Evolutionary conservation across 2,329 filamentous ascomycete species (phyloP), one percentile per base, ranked within the genome.

Genomic region (Apiospora koreana): DNA sequence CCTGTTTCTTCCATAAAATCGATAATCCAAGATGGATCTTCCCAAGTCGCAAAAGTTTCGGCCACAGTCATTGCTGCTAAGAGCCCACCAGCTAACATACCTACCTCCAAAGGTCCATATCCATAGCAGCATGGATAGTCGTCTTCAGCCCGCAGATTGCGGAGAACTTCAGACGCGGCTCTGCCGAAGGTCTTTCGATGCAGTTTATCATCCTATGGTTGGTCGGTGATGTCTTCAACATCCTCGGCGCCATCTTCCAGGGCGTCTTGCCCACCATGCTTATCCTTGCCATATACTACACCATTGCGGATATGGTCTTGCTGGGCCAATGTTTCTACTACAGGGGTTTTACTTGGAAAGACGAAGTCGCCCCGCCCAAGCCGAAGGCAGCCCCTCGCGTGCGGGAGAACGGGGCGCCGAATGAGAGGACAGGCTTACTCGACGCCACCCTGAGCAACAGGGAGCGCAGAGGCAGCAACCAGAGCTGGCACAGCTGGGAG

Each of bases 61-160:
- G 25, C 18, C 35, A 9, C 46, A n/a, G 28, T 68, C 7, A 43
- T 3, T 23, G 14, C 21, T 38, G 28, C 28, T 16, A 18, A 18
- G 41, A 50, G 58, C 28, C 62, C 31, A 69, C 23, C 38, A 18
- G 35, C 28, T 43, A 65, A 41, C 46, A 38, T n/a, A 9, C 9
- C n/a, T 14, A 62, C 31, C 50, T 62, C 42, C 76, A 65, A 71
- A 94, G 95, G 45, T 97, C 95, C 10, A 95, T 99, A 75, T 97
- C 94, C 64, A 98, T 99, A 79, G 95, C 95, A 67, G 98, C 95
- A 80, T 98, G 96, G 96, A 93, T 98, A 70, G 94, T 98, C 45
- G 96, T 99, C 70, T 99, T 98, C 84, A 96, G 94, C 0, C 96
- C 96, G 2, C 96, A 99, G 76, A 98, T 99, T 76, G 92, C 97